Conservation (phyloP, 2,329 filamentous ascomycete genomes). For the Paraphaeosphaeria minitans region DNA sequence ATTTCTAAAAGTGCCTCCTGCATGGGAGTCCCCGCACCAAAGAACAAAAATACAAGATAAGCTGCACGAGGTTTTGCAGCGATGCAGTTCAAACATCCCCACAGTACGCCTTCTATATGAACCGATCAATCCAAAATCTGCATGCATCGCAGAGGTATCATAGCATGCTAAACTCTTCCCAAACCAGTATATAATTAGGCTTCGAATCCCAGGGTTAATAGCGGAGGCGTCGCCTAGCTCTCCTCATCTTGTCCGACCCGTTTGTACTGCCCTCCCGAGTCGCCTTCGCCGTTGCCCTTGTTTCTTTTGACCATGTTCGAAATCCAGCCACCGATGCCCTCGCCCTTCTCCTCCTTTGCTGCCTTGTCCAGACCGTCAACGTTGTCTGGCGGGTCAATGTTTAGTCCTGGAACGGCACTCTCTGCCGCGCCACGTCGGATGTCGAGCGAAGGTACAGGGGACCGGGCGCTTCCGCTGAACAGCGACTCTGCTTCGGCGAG, state of each 20-base stretch:
- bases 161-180: conserved; percentile 25
- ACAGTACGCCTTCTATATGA: conserved; percentile 34
- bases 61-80: neutral
- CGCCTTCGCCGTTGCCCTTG: conserved; percentile 53
- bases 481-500: conserved; percentile 82
- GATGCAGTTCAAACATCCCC: conserved; percentile 23
- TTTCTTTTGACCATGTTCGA: conserved; percentile 66
- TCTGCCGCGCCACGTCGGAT: conserved; percentile 65
- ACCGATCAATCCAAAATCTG: conserved; percentile 24
- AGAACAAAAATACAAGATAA: conserved; percentile 3
- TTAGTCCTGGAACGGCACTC: conserved; percentile 76
- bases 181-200: conserved; percentile 26
- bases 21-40: neutral
- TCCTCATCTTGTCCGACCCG: conserved; percentile 53
- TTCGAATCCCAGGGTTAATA: conserved; percentile 25
- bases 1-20: conserved; percentile 14
- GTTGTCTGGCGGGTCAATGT: conserved; percentile 77
- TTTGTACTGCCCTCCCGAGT: conserved; percentile 53
- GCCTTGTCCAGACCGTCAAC: conserved; percentile 59
- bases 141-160: conserved; percentile 30
- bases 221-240: conserved; percentile 21
- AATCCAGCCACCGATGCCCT: conserved; percentile 73
- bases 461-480: conserved; percentile 69
- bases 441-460: conserved; percentile 79
- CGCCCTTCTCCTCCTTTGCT: conserved; percentile 41